A percentile compares a stretch with the other conserved stretches of the same genome.
These are phyloP conservation scores for Eleusine indica DNA, from an alignment of 176 grass and related monocot genomes.

Conservation along the genomic window DNA sequence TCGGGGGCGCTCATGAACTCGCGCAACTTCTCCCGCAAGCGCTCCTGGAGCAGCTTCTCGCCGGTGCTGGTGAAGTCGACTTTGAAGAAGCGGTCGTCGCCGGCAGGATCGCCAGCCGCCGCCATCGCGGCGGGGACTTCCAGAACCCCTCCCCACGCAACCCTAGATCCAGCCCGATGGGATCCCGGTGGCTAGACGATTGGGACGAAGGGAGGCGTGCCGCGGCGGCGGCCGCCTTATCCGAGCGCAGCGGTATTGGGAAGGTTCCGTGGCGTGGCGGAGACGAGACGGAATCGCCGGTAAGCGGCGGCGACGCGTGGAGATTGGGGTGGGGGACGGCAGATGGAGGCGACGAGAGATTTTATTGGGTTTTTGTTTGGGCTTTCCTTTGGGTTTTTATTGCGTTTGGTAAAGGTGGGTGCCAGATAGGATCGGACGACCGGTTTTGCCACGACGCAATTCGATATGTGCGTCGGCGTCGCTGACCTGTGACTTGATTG, in stretches of 20 bases:
- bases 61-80: constrained; percentile 47
- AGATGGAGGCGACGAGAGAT: constrained; percentile 30
- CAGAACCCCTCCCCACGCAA: constrained; percentile 35
- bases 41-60: constrained; percentile 40
- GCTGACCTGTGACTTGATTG: neutral
- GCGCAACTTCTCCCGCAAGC: constrained; percentile 62
- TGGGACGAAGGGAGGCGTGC: neutral
- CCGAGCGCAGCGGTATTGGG: neutral
- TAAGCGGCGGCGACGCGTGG: constrained; percentile 44
- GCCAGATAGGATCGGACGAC: neutral
- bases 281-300: constrained; percentile 26
- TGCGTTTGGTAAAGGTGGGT: constrained; percentile 10
- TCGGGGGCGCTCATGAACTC: constrained; percentile 41
- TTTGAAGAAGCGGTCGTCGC: constrained; percentile 38
- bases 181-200: constrained; percentile 5
- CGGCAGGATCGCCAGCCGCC: constrained; percentile 37
- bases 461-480: neutral
- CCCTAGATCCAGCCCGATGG: constrained; percentile 67
- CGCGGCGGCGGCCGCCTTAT: constrained; percentile 14
- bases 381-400: constrained; percentile 23
- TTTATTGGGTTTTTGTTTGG: constrained; percentile 54
- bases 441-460: neutral
- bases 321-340: constrained; percentile 1
- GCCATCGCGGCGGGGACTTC: constrained; percentile 54
- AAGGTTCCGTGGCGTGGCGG: constrained; percentile 27